These are phyloP conservation scores for Nannochloris sp. DNA, from an alignment of 139 green algal genomes.

Conservation along the genomic window DNA sequence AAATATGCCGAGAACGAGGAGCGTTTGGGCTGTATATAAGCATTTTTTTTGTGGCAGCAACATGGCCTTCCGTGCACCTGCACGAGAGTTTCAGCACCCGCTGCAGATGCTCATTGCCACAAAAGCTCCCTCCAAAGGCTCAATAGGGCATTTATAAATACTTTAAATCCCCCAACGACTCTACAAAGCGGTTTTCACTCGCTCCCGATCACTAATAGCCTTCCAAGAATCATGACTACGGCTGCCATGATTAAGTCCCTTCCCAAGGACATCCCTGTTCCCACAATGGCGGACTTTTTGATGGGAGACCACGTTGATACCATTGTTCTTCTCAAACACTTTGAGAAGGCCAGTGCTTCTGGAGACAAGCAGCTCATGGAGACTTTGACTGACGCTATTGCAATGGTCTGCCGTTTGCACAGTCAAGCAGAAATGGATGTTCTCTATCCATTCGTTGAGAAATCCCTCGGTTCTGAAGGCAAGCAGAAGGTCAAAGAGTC, in stretches of 20 bases:
- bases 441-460: slow-evolving; percentile 19
- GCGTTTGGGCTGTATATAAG: no score
- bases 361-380: slow-evolving; percentile 15
- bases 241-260: not conserved
- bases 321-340: slow-evolving; percentile 13
- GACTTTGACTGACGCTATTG: slow-evolving; percentile 16
- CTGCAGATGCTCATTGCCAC: no score
- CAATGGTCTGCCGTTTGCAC: slow-evolving; percentile 18
- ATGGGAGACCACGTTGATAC: slow-evolving; percentile 19
- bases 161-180: no score
- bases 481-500: not conserved
- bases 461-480: slow-evolving; percentile 3
- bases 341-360: slow-evolving; percentile 4
- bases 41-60: no score
- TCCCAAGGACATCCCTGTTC: not conserved
- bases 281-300: slow-evolving; percentile 16
- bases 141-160: no score
- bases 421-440: slow-evolving; percentile 17
- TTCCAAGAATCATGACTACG: no score
- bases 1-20: no score
- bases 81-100: no score
- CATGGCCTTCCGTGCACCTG: no score
- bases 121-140: no score
- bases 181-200: no score
- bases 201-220: no score